A percentile compares a stretch with the other conserved stretches of the same genome.
Evolutionary conservation across 805 yeast genomes (phyloP).

Genomic region (Saccharomyces eubayanus): DNA sequence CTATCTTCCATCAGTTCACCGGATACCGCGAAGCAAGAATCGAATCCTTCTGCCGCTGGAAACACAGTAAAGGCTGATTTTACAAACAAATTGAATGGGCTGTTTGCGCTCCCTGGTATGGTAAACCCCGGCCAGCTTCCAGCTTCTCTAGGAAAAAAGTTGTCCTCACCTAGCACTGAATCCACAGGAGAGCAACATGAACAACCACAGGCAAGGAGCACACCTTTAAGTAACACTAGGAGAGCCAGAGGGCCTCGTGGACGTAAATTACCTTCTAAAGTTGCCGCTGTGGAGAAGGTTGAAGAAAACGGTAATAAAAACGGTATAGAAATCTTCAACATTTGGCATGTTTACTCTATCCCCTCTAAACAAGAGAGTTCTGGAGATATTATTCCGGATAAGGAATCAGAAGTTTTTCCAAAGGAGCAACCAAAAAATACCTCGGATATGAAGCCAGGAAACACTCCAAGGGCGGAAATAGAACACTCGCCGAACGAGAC

Average conservation of each 20-base stretch:
- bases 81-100: slow-evolving; percentile 51
- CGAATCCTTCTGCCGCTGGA: neutral
- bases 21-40: slow-evolving; percentile 2
- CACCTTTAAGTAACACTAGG: slow-evolving; percentile 13
- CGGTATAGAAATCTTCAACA: slow-evolving; percentile 16
- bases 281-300: slow-evolving; percentile 34
- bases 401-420: neutral
- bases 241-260: slow-evolving; percentile 73
- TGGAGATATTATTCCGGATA: neutral
- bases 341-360: slow-evolving; percentile 14
- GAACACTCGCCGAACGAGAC: neutral
- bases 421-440: slow-evolving; percentile 4
- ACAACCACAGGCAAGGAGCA: neutral
- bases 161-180: slow-evolving; percentile 5
- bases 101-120: slow-evolving; percentile 52
- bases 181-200: neutral
- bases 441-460: neutral
- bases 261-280: slow-evolving; percentile 50
- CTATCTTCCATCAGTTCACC: neutral
- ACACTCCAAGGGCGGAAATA: neutral
- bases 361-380: neutral
- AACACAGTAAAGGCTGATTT: slow-evolving; percentile 33
- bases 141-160: slow-evolving; percentile 12
- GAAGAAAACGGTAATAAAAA: slow-evolving; percentile 13
- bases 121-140: slow-evolving; percentile 27